Evolutionary conservation across 257 asterid genomes (phyloP).

Genomic region (Mentha longifolia): DNA sequence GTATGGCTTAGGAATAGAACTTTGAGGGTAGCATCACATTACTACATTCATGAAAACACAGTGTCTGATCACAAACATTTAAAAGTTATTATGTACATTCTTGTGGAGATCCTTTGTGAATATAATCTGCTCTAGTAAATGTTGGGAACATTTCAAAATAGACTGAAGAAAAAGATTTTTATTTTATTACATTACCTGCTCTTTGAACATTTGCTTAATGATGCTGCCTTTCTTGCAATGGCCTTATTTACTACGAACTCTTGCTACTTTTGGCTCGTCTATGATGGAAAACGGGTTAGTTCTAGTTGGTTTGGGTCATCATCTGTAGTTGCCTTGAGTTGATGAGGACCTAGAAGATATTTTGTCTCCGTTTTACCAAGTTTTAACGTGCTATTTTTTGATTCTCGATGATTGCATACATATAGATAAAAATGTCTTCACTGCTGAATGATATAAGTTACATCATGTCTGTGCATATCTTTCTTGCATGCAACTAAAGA

Average conservation of each 20-base stretch:
- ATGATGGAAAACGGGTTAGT: not conserved
- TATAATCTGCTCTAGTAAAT: constrained; percentile 31
- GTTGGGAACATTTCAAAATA: not conserved
- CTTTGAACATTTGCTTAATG: not conserved
- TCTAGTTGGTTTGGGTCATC: no score
- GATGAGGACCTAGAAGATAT: no score
- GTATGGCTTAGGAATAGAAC: constrained; percentile 27
- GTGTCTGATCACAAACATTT: constrained; percentile 25
- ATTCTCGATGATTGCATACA: no score
- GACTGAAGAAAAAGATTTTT: not conserved
- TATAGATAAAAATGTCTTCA: no score
- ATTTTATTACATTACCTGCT: not conserved
- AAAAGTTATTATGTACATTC: constrained; percentile 38
- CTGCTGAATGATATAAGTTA: no score
- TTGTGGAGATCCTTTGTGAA: constrained; percentile 49
- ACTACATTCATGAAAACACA: constrained; percentile 41
- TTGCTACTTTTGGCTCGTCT: not conserved
- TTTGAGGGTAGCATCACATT: constrained; percentile 37
- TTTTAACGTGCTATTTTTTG: no score
- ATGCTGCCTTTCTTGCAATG: not conserved
- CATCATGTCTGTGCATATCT: no score
- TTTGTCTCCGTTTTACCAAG: no score
- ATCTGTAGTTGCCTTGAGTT: no score
- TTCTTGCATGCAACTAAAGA: no score
- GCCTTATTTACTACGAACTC: not conserved